Conservation (phyloP, 352 stramenopile species). For the Globisporangium abappressorium region DNA sequence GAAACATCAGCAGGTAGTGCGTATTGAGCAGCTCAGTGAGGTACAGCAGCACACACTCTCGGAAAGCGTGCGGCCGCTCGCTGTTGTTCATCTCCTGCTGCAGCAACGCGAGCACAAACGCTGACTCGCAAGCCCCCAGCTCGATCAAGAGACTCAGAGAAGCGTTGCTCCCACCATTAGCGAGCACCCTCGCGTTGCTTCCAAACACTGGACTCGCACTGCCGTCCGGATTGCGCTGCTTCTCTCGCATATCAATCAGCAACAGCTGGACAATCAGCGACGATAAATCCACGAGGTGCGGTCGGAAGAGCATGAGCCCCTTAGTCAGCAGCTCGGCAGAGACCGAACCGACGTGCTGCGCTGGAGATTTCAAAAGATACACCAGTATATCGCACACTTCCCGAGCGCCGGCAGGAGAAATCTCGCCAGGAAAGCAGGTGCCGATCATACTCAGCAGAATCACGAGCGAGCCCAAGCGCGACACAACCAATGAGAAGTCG, state of each 20-base stretch:
- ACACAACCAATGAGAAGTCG: slow-evolving; percentile 42
- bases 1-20: slow-evolving; percentile 82
- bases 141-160: slow-evolving; percentile 78
- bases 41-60: slow-evolving; percentile 73
- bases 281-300: slow-evolving; percentile 77
- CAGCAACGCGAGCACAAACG: slow-evolving; percentile 70
- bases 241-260: slow-evolving; percentile 73
- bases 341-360: slow-evolving; percentile 60
- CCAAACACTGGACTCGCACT: slow-evolving; percentile 32
- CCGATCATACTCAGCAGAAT: slow-evolving; percentile 83
- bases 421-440: slow-evolving; percentile 82
- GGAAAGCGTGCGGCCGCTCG: slow-evolving; percentile 63
- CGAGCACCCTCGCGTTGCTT: slow-evolving; percentile 42
- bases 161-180: slow-evolving; percentile 61
- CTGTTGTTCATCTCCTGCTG: slow-evolving; percentile 84
- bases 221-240: slow-evolving; percentile 43
- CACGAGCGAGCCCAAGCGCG: slow-evolving; percentile 66
- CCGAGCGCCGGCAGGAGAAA: slow-evolving; percentile 63
- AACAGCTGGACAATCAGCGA: slow-evolving; percentile 71
- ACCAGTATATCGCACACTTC: slow-evolving; percentile 84
- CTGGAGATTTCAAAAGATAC: slow-evolving; percentile 47
- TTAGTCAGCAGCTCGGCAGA: slow-evolving; percentile 78
- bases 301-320: slow-evolving; percentile 79
- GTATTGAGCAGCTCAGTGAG: slow-evolving; percentile 82
- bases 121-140: slow-evolving; percentile 69